Conservation (phyloP, 805 yeast genomes). For the Tetrapisispora taiwanensis region DNA sequence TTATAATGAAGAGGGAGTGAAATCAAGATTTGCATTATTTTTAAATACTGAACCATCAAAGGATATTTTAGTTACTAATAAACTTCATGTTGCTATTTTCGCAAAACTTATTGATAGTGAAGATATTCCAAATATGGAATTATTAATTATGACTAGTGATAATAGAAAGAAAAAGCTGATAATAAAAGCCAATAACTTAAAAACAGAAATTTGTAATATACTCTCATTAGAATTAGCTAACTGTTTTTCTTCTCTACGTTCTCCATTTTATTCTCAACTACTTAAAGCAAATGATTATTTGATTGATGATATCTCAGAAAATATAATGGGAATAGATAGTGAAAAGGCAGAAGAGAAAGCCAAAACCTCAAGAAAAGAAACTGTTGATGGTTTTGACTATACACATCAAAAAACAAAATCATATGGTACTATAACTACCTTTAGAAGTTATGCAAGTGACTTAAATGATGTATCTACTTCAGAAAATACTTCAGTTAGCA, state of each 20-base stretch:
- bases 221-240: constrained; percentile 11
- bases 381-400: neutral
- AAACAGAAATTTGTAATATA: constrained; percentile 4
- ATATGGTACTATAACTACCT: constrained; percentile 26
- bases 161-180: constrained; percentile 2
- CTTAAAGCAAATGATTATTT: constrained; percentile 16
- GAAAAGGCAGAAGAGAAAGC: neutral
- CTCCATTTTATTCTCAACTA: constrained; percentile 14
- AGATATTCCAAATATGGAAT: constrained; percentile 7
- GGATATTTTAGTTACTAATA: constrained; percentile 29
- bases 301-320: constrained; percentile 6
- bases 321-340: neutral
- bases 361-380: neutral
- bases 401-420: constrained; percentile 13
- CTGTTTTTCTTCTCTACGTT: constrained; percentile 19
- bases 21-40: constrained; percentile 56
- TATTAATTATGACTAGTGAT: constrained; percentile 10
- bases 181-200: constrained; percentile 10
- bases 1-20: constrained; percentile 44
- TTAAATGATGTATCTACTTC: constrained; percentile 7
- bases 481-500: neutral
- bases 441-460: constrained; percentile 24
- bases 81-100: constrained; percentile 40
- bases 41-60: constrained; percentile 44
- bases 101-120: constrained; percentile 34